These are phyloP conservation scores for Globisporangium splendens DNA, from an alignment of 352 stramenopile species.

Conservation along the genomic window DNA sequence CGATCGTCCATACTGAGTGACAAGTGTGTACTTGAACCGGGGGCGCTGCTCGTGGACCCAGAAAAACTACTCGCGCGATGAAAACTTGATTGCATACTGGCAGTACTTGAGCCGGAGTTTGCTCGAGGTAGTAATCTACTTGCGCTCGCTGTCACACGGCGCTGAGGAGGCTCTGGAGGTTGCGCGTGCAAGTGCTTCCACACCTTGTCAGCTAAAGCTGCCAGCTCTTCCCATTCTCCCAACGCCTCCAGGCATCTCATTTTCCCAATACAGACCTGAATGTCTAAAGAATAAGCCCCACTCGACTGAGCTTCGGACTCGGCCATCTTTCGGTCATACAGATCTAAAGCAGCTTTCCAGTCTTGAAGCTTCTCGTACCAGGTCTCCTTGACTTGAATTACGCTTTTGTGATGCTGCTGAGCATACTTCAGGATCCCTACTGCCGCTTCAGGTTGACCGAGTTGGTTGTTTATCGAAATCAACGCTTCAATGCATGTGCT, in stretches of 20 bases:
- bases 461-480: constrained; percentile 99
- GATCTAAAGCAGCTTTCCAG: constrained; percentile 93
- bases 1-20: constrained; percentile 28
- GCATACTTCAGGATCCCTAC: constrained; percentile 96
- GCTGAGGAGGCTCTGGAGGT: constrained; percentile 8
- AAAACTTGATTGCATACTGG: constrained; percentile 8
- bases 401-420: constrained; percentile 71
- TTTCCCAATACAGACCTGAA: constrained; percentile 94
- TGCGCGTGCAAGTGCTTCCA: constrained; percentile 35
- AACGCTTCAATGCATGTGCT: constrained; percentile 96
- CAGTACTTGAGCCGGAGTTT: constrained; percentile 12
- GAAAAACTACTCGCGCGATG: constrained; percentile 32
- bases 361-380: constrained; percentile 98
- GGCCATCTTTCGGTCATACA: constrained; percentile 91
- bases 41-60: constrained; percentile 22
- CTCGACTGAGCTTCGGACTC: constrained; percentile 9
- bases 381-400: constrained; percentile 91
- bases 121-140: constrained; percentile 6
- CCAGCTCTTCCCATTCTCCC: constrained; percentile 93
- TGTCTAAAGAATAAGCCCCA: constrained; percentile 42
- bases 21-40: background rate
- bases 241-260: constrained; percentile 97
- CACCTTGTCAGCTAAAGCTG: constrained; percentile 82
- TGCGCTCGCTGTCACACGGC: constrained; percentile 6
- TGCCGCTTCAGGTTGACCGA: constrained; percentile 94